Percentiles rank a stretch among this genome's conserved stretches.
These are phyloP conservation scores for Penicillium riverlandense DNA, from an alignment of 495 filamentous ascomycete genomes.

Conservation along the genomic window DNA sequence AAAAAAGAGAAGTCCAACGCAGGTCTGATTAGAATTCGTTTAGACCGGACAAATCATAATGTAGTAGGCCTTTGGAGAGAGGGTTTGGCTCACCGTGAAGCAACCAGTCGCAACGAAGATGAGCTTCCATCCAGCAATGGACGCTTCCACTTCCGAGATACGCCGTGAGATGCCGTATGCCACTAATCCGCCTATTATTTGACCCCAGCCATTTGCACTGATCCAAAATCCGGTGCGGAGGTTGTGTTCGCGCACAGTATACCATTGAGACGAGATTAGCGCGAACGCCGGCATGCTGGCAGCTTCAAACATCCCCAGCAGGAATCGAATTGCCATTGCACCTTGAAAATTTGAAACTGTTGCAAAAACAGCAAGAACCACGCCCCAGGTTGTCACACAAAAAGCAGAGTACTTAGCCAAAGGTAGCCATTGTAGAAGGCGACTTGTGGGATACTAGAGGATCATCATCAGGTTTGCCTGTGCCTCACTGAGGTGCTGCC, in stretches of 20 bases:
- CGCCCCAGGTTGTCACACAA: slow-evolving; percentile 48
- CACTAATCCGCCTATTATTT: slow-evolving; percentile 51
- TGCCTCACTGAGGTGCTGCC: neutral
- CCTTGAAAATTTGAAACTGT: slow-evolving; percentile 31
- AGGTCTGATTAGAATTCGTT: neutral
- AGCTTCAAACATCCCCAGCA: slow-evolving; percentile 50
- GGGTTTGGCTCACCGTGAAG: slow-evolving; percentile 32
- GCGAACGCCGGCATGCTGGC: slow-evolving; percentile 52
- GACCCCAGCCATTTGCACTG: slow-evolving; percentile 48
- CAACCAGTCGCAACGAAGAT: slow-evolving; percentile 56
- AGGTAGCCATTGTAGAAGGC: slow-evolving; percentile 46
- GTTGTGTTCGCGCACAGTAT: slow-evolving; percentile 47
- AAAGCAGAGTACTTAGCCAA: slow-evolving; percentile 47
- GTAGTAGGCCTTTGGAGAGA: too few species aligned
- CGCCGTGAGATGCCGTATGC: slow-evolving; percentile 55
- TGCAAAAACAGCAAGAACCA: slow-evolving; percentile 40
- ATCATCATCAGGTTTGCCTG: neutral
- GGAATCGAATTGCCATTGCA: slow-evolving; percentile 44
- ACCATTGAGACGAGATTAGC: slow-evolving; percentile 50
- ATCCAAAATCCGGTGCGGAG: slow-evolving; percentile 49
- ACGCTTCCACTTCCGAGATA: slow-evolving; percentile 33
- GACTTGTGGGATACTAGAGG: slow-evolving; percentile 43
- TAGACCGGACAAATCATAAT: too few species aligned
- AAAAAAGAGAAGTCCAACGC: slow-evolving; percentile 48
- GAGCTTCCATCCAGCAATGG: slow-evolving; percentile 54